Base-by-base conservation (phyloP, 768 basidiomycete species). In the Filobasidium wieringae region DNA sequence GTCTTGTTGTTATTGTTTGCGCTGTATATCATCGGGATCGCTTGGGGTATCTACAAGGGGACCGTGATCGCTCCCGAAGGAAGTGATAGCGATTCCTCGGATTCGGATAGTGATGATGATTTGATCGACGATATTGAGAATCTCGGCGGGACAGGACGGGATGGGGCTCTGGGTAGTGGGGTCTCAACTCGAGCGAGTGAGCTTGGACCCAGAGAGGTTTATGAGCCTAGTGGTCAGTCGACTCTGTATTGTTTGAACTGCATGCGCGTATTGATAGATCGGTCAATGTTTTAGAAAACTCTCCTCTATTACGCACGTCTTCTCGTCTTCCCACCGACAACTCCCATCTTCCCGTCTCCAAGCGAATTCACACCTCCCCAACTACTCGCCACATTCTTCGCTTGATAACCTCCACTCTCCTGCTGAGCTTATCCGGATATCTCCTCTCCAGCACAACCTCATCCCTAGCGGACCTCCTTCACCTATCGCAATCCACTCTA, bases 31-130 rank as follows among this genome's bases (percentile, higher is more conserved):
- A 27, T 34, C 15, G 51, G 34, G 2, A 57, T 66, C 37, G 63
- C 60, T 7, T 62, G 47, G 41, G 59, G 53, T 29, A 66, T 66
- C 40, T 57, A 57, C 37, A 40, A 55, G 30, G 64, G 64, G n/a
- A 22, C 58, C 24, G 50, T 66, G 3, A 52, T 47, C 41, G 62
- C 61, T 15, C 64, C 64, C 22, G 63, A 66, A 55, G 57, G 55
- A 5, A 60, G 58, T 9, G 63, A 61, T n/a, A 39, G 34, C 40
- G 52, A 54, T 30, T 26, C 39, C 2, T 58, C 57, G 2, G 53
- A 50, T 11, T 26, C 30, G 14, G 29, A 31, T 36, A 31, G 50
- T 11, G 47, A 51, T 6, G 34, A 7, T 7, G 54, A 55, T 8
- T 24, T 52, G 29, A 27, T 26, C 15, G 32, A 41, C 22, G 56